Evolutionary conservation across 2,329 filamentous ascomycete species (phyloP).

Genomic region (Lachnellula subtilissima): DNA sequence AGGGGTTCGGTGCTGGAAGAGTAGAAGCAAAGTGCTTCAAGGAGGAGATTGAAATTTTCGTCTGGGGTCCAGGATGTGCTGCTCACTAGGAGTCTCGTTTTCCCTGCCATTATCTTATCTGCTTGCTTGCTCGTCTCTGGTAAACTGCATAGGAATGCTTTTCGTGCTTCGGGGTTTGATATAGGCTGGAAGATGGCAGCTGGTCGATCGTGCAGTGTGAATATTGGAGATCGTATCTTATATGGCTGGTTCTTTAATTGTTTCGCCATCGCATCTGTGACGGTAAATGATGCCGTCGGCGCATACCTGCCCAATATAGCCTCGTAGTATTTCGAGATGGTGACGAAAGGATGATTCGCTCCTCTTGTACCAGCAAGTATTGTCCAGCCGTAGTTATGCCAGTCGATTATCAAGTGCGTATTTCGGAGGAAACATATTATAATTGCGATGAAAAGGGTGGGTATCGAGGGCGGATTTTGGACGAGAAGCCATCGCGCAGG

Average conservation of each 20-base stretch:
- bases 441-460: slow-evolving; percentile 73
- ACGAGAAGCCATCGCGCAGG: slow-evolving; percentile 82
- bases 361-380: slow-evolving; percentile 67
- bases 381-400: slow-evolving; percentile 98
- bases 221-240: slow-evolving; percentile 56
- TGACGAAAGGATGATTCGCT: slow-evolving; percentile 66
- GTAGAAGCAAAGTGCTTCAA: slow-evolving; percentile 76
- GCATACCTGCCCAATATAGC: slow-evolving; percentile 62
- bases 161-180: slow-evolving; percentile 37
- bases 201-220: slow-evolving; percentile 81
- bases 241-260: slow-evolving; percentile 64
- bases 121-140: slow-evolving; percentile 59
- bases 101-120: slow-evolving; percentile 51
- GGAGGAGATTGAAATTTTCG: slow-evolving; percentile 86
- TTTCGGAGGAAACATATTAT: slow-evolving; percentile 70
- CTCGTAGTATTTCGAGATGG: slow-evolving; percentile 74
- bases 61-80: slow-evolving; percentile 97
- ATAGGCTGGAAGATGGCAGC: slow-evolving; percentile 76
- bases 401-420: slow-evolving; percentile 84
- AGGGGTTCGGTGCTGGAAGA: slow-evolving; percentile 43
- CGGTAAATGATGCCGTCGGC: slow-evolving; percentile 70
- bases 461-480: slow-evolving; percentile 93
- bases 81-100: slow-evolving; percentile 71
- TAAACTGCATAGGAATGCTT: slow-evolving; percentile 60
- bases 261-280: slow-evolving; percentile 81